Evolutionary conservation across 192 early-diverging fungal species (phyloP).

Genomic region (Coemansia sp.): DNA sequence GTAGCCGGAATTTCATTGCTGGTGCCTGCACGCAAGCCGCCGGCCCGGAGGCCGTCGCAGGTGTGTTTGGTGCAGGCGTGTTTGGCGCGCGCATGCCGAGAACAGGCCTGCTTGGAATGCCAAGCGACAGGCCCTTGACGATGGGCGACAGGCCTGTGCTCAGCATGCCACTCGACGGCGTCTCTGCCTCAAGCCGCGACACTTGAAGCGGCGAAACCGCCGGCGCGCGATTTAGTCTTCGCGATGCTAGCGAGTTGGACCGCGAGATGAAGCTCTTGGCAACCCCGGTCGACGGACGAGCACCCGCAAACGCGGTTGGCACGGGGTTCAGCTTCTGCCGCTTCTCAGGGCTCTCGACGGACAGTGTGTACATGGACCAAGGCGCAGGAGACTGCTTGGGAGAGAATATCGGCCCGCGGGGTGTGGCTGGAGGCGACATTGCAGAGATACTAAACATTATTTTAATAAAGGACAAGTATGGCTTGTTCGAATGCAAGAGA

Average conservation of each 20-base stretch:
- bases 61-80: neutral
- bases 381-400: slow-evolving; percentile 12
- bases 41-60: neutral
- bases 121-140: slow-evolving; percentile 32
- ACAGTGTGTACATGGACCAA: slow-evolving; percentile 26
- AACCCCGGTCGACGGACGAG: neutral
- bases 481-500: neutral
- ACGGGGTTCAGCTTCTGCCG: slow-evolving; percentile 17
- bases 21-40: neutral
- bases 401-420: slow-evolving; percentile 30
- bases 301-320: neutral
- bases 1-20: slow-evolving; percentile 28
- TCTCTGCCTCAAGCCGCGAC: neutral
- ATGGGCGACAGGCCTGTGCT: slow-evolving; percentile 46
- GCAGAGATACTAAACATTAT: slow-evolving; percentile 26
- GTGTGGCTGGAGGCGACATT: slow-evolving; percentile 33
- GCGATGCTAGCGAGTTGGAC: slow-evolving; percentile 22
- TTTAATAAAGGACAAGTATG: neutral
- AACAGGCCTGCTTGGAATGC: neutral
- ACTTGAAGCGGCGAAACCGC: slow-evolving; percentile 7
- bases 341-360: slow-evolving; percentile 17
- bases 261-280: slow-evolving; percentile 6
- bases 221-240: slow-evolving; percentile 18
- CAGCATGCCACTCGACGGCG: neutral
- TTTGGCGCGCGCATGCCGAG: neutral